Evolutionary conservation across 768 basidiomycete genomes (phyloP), one percentile per base, ranked within the genome.

Genomic region (Kockovaella imperatae): DNA sequence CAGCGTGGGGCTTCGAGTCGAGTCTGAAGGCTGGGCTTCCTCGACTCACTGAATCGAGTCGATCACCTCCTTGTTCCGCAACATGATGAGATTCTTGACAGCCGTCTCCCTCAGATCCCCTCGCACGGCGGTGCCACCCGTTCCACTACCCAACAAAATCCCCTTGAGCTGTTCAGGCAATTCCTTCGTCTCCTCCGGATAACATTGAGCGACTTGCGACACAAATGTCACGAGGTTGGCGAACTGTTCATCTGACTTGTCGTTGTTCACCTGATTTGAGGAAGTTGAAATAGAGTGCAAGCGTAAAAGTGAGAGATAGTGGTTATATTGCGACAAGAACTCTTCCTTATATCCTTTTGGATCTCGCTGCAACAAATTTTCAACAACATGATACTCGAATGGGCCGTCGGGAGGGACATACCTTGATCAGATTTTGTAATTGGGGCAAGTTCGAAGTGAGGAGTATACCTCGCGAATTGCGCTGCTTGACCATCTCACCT

Each of bases 241-340:
- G 61, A 91, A 91, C 56, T 86, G 81, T 28, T 83, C 76, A 21
- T 61, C 57, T 0, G 84, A 83, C 60, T 91, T 85, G 62, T 91
- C 89, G 15, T 56, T 57, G 30, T 56, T 44, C 2, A 50, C 50
- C 0, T 53, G 51, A 15, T 54, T 48, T 10, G 54, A 35, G 1
- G 49, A 42, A 1, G 90, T 87, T 63, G 81, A 82, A 51, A 83
- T 75, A 59, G 78, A 77, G 62, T 90, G 89, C 54, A 99, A 85
- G 61, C 87, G 80, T 28, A 86, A 80, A 47, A 85, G 82, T 56
- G 82, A 85, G 58, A 85, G 80, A 73, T 91, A 97, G 70, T 93
- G 87, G 52, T 86, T 87, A 84, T 89, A 95, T 77, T 99, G 93
- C 56, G 88, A 88, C 14, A 90, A 67, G 59, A 97, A 99, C 60